Evolutionary conservation across 78 protist species (phyloP), one percentile per base, ranked within the genome.

Genomic region (Speleostelium caveatum): DNA sequence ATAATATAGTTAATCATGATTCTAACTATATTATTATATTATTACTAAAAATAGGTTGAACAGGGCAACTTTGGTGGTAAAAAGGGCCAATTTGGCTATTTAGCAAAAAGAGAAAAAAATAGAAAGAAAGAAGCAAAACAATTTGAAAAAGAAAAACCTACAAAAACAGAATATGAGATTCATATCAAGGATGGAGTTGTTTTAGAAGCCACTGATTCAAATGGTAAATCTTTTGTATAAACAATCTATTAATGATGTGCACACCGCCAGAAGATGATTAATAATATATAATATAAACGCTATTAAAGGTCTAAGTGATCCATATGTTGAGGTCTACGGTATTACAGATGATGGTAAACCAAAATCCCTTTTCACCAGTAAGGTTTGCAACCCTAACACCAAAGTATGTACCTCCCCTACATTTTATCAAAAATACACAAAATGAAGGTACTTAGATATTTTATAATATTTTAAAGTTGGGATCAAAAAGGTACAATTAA

Each of bases 271-370:
- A n/a, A n/a, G n/a, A n/a, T n/a, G n/a, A n/a, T n/a, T n/a, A n/a
- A n/a, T n/a, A n/a, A n/a, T n/a, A n/a, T n/a, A n/a, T n/a, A n/a
- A n/a, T n/a, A n/a, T n/a, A n/a, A n/a, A 56, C 21, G 17, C 17
- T 65, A 65, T 42, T n/a, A 65, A 65, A 28, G 86, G 86, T 19
- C 28, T 75, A n/a, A 38, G 59, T 41, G 86, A 75, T 60, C 72
- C 86, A 41, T 75, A 35, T 30, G 38, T 75, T 14, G 42, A 36
- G n/a, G 7, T 75, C 19, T 26, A 59, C 30, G 12, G 22, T 24
- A 5, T 19, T 45, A 22, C n/a, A n/a, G 3, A 1, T 14, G 73
- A 65, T 33, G 73, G 73, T 17, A 3, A 60, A 42, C 14, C 63
- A 41, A 75, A 59, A 49, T 41, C 38, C 24, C 21, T 75, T 60